Evolutionary conservation across 108 stramenopile species (phyloP).

Genomic region (Cyclotella sp.): DNA sequence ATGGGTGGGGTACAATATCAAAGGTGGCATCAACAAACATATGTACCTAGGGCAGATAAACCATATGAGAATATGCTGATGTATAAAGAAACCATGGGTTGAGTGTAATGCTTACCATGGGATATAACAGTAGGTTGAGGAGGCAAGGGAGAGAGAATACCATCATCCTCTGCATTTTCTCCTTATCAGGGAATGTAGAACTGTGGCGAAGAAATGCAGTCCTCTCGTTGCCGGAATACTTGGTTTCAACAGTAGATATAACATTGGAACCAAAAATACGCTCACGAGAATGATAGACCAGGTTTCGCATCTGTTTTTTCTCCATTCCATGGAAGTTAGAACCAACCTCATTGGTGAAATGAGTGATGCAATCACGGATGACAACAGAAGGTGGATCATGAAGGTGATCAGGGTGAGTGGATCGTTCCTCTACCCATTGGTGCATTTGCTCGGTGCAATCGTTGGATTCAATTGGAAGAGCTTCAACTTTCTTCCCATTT

Average conservation of each 20-base stretch:
- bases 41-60: not conserved
- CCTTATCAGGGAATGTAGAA: conserved; percentile 1
- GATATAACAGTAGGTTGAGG: conserved; percentile 6
- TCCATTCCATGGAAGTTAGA: conserved; percentile 3
- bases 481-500: not conserved
- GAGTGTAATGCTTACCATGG: conserved; percentile 5
- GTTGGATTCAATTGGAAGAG: not conserved
- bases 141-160: not conserved
- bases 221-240: not conserved
- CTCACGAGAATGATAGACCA: conserved; percentile 15
- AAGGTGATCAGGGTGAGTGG: conserved; percentile 4
- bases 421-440: conserved; percentile 6
- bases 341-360: conserved; percentile 6
- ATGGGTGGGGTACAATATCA: conserved; percentile 20
- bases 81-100: not conserved
- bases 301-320: conserved; percentile 7
- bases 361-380: not conserved
- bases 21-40: conserved; percentile 22
- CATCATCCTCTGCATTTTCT: conserved; percentile 15
- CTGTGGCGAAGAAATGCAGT: conserved; percentile 2
- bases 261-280: conserved; percentile 1
- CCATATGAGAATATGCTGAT: not conserved
- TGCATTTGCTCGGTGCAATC: conserved; percentile 3
- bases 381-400: conserved; percentile 1
- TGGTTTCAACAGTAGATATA: conserved; percentile 4